phyloP scores from a whole-genome alignment of 1,139 yeast species.

The Zygoascus sp. region DNA sequence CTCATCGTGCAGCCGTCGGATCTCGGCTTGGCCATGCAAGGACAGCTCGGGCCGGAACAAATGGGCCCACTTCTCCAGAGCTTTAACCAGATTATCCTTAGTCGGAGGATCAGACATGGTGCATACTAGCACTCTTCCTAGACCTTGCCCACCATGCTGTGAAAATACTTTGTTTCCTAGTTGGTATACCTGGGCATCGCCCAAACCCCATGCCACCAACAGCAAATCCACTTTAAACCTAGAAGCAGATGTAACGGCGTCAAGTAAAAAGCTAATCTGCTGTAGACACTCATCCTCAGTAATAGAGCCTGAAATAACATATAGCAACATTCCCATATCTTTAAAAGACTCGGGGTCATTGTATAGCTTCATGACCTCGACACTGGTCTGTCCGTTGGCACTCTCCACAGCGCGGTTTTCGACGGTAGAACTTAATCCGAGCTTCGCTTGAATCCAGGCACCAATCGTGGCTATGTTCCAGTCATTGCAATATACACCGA shows the following conservation, averaged over 20 bases:
- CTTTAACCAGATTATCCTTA: background rate
- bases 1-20: background rate
- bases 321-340: slow-evolving; percentile 26
- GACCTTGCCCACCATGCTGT: background rate
- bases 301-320: background rate
- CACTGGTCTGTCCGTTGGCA: background rate
- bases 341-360: slow-evolving; percentile 22
- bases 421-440: slow-evolving; percentile 25
- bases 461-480: slow-evolving; percentile 31
- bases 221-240: background rate
- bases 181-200: background rate
- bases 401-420: slow-evolving; percentile 12
- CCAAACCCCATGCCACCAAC: background rate
- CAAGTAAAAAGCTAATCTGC: background rate
- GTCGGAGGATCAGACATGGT: slow-evolving; percentile 4
- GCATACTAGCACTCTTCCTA: background rate
- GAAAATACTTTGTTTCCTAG: background rate
- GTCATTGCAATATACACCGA: slow-evolving; percentile 27
- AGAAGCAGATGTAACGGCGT: slow-evolving; percentile 2
- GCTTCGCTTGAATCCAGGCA: slow-evolving; percentile 31
- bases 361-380: slow-evolving; percentile 24
- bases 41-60: background rate
- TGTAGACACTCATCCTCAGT: background rate
- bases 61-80: slow-evolving; percentile 1
- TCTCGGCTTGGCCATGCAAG: background rate